Evolutionary conservation across 148 eudicot genomes (phyloP), one percentile per base, ranked within the genome.

Genomic region (Amaranthus palmeri): DNA sequence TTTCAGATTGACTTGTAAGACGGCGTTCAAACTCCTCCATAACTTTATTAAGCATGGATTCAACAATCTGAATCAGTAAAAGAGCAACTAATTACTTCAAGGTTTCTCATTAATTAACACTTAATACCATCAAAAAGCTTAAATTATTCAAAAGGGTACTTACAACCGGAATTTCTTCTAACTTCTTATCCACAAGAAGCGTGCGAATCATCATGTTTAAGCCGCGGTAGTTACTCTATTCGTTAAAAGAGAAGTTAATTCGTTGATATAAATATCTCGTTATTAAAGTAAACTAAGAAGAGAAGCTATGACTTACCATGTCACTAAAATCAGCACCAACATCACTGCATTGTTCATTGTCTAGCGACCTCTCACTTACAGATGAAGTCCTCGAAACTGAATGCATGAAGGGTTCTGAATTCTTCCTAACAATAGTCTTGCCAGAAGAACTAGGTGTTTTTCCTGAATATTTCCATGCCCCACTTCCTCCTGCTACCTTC

Each of bases 1-100:
- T 75, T 57, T 74, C 89, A 64, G 67, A 47, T 74, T 88, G 88
- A 77, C 69, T 71, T 49, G 75, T 81, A 54, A 89, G 45, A 44
- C 87, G 88, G 40, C 80, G 82, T 77, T 91, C 91, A 80, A 85
- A 89, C 78, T 93, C 97, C 81, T 91, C 98, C 85, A 84, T 74
- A 53, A 93, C 82, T 83, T 84, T 91, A 65, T 83, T 85, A 40
- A 93, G 82, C 76, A 86, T 83, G 66, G 79, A 70, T 73, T 89
- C 97, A 61, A 93, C 86, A 70, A 93, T 82, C 97, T 93, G 84
- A 44, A 76, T 54, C 72, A 78, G 52, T 65, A 69, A 55, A 42
- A 73, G 49, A 54, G 6, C 64, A 66, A 10, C 41, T 51, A 46
- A 51, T 49, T 60, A 67, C 13, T 48, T 58, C 25, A 5, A 58